These are phyloP conservation scores for Xylaria sp. DNA, from an alignment of 2,329 filamentous ascomycete species.

Conservation along the genomic window DNA sequence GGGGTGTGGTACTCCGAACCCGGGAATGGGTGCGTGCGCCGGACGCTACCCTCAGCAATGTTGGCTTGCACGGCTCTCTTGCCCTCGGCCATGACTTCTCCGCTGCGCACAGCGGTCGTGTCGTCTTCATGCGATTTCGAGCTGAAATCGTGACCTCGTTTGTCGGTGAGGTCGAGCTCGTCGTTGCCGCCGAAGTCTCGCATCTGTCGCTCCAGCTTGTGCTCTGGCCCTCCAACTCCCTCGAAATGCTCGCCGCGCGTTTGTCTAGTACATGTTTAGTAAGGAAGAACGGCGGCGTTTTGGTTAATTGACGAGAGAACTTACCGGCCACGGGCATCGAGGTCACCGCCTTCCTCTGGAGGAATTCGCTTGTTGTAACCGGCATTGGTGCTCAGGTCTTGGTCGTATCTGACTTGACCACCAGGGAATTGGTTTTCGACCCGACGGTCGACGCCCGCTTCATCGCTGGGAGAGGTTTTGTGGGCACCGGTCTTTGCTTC, in stretches of 20 bases:
- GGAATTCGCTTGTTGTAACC: slow-evolving; percentile 60
- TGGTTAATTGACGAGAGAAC: slow-evolving; percentile 18
- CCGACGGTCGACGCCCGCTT: slow-evolving; percentile 56
- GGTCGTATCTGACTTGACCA: slow-evolving; percentile 54
- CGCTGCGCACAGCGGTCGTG: slow-evolving; percentile 49
- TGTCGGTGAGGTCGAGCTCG: slow-evolving; percentile 45
- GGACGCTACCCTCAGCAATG: slow-evolving; percentile 52
- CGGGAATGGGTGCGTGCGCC: slow-evolving; percentile 55
- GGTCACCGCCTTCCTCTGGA: slow-evolving; percentile 57
- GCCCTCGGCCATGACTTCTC: slow-evolving; percentile 51
- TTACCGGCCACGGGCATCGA: slow-evolving; percentile 59
- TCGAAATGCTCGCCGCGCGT: slow-evolving; percentile 58
- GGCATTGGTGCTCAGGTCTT: slow-evolving; percentile 59
- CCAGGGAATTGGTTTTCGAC: slow-evolving; percentile 59
- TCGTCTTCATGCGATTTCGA: slow-evolving; percentile 44
- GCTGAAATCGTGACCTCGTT: slow-evolving; percentile 31
- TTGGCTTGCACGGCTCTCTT: slow-evolving; percentile 54
- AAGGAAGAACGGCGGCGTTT: background rate
- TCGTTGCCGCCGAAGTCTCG: slow-evolving; percentile 53
- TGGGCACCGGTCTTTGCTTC: slow-evolving; percentile 60
- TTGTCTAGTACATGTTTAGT: slow-evolving; percentile 52
- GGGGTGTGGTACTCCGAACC: slow-evolving; percentile 56
- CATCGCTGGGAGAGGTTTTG: slow-evolving; percentile 53
- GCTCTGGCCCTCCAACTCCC: slow-evolving; percentile 56
- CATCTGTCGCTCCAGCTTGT: slow-evolving; percentile 51